phyloP scores from a whole-genome alignment of 495 filamentous ascomycete species.

The Podospora tetraspora region DNA sequence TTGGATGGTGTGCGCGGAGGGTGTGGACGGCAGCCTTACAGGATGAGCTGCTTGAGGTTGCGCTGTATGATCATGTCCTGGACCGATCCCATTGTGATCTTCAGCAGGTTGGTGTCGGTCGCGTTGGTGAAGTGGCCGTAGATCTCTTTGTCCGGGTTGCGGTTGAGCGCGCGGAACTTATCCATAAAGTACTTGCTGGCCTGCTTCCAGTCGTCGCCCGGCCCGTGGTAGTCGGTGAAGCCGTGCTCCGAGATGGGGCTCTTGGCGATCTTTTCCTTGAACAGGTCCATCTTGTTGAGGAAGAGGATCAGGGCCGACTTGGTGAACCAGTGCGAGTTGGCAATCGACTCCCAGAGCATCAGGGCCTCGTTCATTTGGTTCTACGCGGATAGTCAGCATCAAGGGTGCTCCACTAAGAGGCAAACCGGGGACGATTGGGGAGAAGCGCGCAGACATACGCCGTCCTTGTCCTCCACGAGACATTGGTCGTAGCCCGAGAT shows the following conservation, averaged over 20 bases:
- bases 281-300: slow-evolving; percentile 98
- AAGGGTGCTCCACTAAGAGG: background rate
- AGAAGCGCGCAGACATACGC: slow-evolving; percentile 53
- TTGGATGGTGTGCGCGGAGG: background rate
- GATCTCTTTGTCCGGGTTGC: slow-evolving; percentile 79
- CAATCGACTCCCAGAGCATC: slow-evolving; percentile 96
- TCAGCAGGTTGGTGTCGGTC: slow-evolving; percentile 90
- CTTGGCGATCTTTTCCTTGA: slow-evolving; percentile 77
- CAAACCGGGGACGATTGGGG: background rate
- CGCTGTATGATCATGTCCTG: slow-evolving; percentile 99
- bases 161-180: slow-evolving; percentile 81
- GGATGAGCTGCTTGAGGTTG: slow-evolving; percentile 89
- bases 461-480: slow-evolving; percentile 94
- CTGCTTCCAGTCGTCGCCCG: slow-evolving; percentile 47
- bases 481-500: slow-evolving; percentile 97
- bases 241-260: slow-evolving; percentile 79
- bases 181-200: slow-evolving; percentile 83
- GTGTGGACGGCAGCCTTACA: slow-evolving; percentile 52
- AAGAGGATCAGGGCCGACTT: slow-evolving; percentile 95
- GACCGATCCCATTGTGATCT: slow-evolving; percentile 94
- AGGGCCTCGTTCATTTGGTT: slow-evolving; percentile 99
- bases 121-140: slow-evolving; percentile 94
- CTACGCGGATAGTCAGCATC: slow-evolving; percentile 42
- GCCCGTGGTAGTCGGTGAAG: slow-evolving; percentile 81
- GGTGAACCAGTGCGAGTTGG: slow-evolving; percentile 96